phyloP scores from a whole-genome alignment of 108 stramenopile species.

The Stephanodiscus triporus region DNA sequence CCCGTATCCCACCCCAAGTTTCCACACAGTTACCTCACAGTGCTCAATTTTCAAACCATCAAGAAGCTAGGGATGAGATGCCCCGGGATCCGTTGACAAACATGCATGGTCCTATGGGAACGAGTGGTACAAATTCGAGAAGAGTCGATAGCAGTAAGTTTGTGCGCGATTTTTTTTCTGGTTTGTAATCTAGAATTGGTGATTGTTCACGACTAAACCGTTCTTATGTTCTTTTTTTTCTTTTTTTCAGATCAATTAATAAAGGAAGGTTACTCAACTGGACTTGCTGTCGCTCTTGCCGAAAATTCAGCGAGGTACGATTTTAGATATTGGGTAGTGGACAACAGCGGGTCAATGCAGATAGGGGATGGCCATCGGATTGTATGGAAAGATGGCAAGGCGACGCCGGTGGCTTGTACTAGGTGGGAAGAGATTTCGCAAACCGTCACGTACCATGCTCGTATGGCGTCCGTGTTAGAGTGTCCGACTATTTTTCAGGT shows the following conservation, averaged over 20 bases:
- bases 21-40: neutral
- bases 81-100: constrained; percentile 9
- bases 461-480: constrained; percentile 62
- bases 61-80: neutral
- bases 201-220: neutral
- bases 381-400: constrained; percentile 33
- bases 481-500: constrained; percentile 61
- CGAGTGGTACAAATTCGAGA: constrained; percentile 1
- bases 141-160: constrained; percentile 12
- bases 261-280: constrained; percentile 38
- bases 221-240: neutral
- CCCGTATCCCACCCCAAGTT: too few species aligned
- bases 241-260: constrained; percentile 12
- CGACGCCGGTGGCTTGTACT: constrained; percentile 45
- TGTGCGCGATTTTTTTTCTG: neutral
- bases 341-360: constrained; percentile 67
- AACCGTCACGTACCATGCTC: constrained; percentile 65
- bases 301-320: constrained; percentile 29
- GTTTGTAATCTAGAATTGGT: neutral
- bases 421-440: constrained; percentile 75
- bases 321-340: constrained; percentile 45
- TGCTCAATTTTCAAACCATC: neutral
- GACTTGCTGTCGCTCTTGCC: constrained; percentile 42
- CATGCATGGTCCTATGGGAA: constrained; percentile 18
- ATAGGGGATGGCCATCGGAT: constrained; percentile 63